Conservation (phyloP, 148 eudicot species). For the Diospyros kaki region DNA sequence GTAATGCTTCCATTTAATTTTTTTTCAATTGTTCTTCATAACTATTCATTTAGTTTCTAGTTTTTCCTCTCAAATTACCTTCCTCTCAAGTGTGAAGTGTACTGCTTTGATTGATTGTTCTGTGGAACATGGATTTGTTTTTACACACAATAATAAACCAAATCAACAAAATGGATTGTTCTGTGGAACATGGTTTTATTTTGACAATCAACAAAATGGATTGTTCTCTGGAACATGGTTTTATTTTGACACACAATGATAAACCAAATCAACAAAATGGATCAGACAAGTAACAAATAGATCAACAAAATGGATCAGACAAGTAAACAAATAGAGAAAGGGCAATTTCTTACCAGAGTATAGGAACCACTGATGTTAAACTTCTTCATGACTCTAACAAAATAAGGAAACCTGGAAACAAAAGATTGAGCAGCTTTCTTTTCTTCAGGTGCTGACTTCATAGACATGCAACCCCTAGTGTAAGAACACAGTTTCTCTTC, state of each 20-base stretch:
- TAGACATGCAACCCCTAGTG: conserved; percentile 39
- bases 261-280: not conserved
- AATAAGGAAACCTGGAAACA: conserved; percentile 67
- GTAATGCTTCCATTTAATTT: not conserved
- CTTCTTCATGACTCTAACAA: conserved; percentile 74
- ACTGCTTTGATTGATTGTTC: too few relatives aligned
- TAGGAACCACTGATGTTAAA: conserved; percentile 66
- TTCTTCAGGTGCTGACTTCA: conserved; percentile 73
- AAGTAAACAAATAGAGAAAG: not conserved
- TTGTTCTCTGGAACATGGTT: not conserved
- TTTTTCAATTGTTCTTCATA: not conserved
- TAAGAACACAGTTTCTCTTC: conserved; percentile 29
- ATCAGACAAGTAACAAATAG: not conserved
- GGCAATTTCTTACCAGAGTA: conserved; percentile 62
- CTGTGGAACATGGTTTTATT: not conserved
- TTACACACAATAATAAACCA: too few relatives aligned
- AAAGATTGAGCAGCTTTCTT: conserved; percentile 66
- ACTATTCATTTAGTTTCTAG: not conserved
- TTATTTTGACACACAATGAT: not conserved
- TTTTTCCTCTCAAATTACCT: too few relatives aligned
- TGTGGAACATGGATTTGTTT: too few relatives aligned
- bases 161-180: not conserved
- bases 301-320: not conserved
- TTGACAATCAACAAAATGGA: not conserved
- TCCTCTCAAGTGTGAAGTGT: too few relatives aligned